Evolutionary conservation across 2,329 filamentous ascomycete genomes (phyloP), one percentile per base, ranked within the genome.

Genomic region (Aulographum hederae): DNA sequence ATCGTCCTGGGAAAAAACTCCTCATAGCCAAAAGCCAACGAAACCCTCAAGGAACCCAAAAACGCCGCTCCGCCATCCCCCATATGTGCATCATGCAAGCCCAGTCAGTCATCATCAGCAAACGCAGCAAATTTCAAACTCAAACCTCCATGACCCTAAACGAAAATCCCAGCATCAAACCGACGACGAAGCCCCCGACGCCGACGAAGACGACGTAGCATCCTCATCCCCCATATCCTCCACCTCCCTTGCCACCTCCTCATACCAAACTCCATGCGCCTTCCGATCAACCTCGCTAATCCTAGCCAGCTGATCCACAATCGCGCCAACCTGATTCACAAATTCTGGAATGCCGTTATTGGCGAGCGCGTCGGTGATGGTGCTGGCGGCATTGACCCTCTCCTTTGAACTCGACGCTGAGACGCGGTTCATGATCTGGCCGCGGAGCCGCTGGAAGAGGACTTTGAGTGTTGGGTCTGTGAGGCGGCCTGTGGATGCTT

Each of bases 291-390:
- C 71, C 4, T 57, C 57, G 11, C 73, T 71, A 3, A 82, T 63
- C 45, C 66, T 65, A 26, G 67, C 63, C 37, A 84, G 54, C 44
- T 74, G 61, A 20, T 80, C 75, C 5, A 78, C 71, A 41, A 84
- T 73, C 30, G 70, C 69, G 19, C 73, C 62, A 11, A 84, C 70
- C 37, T 65, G 68, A 18, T 69, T 66, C 12, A 77, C 72, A 46
- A 84, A 84, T 51, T 85, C 78, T 0, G 73, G 73, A 34, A 85
- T 53, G 0, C 78, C 78, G 13, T 78, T 62, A 2, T 65, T 64
- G 1, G 75, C 74, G 5, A 85, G 61, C 35, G 68, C 73, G 49
- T 84, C 78, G 8, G 68, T 69, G 1, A 75, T 76, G 1, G 64
- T 71, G 41, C 68, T 78, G 0, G 74, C 72, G 10, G 70, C 73